phyloP scores from a whole-genome alignment of 202 grass and related monocot genomes.

The Elaeis oleifera region DNA sequence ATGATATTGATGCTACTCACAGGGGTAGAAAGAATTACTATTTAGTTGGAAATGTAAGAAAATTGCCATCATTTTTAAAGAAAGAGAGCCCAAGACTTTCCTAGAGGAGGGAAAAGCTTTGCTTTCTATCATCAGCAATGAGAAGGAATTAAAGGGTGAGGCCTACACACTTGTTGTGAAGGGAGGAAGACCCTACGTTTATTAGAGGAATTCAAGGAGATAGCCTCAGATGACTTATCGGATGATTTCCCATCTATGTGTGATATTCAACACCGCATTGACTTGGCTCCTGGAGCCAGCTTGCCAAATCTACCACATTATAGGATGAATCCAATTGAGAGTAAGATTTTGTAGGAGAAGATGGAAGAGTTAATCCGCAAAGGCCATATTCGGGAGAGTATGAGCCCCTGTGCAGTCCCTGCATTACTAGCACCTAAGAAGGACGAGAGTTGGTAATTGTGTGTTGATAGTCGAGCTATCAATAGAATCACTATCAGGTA shows the following conservation, averaged over 20 bases:
- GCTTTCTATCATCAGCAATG: too few relatives aligned
- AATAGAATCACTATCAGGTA: neutral
- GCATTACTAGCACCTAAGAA: neutral
- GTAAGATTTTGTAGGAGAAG: neutral
- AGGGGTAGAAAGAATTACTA: neutral
- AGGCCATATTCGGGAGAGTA: neutral
- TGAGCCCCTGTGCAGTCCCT: neutral
- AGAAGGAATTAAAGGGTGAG: neutral
- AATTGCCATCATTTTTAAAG: neutral
- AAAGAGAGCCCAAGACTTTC: neutral
- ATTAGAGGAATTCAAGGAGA: neutral
- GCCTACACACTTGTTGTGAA: neutral
- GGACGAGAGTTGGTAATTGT: neutral
- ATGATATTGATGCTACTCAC: neutral
- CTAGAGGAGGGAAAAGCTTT: too few relatives aligned
- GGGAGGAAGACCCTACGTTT: fast-evolving
- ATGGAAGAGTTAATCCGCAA: neutral
- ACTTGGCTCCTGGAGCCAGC: neutral
- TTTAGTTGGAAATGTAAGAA: neutral
- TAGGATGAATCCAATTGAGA: neutral
- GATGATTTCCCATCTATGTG: neutral
- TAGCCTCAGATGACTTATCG: neutral
- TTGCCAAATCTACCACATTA: neutral
- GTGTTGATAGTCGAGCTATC: neutral
- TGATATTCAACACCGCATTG: neutral